These are phyloP conservation scores for Leptosphaerulina australis DNA, from an alignment of 2,329 filamentous ascomycete genomes.

Conservation along the genomic window DNA sequence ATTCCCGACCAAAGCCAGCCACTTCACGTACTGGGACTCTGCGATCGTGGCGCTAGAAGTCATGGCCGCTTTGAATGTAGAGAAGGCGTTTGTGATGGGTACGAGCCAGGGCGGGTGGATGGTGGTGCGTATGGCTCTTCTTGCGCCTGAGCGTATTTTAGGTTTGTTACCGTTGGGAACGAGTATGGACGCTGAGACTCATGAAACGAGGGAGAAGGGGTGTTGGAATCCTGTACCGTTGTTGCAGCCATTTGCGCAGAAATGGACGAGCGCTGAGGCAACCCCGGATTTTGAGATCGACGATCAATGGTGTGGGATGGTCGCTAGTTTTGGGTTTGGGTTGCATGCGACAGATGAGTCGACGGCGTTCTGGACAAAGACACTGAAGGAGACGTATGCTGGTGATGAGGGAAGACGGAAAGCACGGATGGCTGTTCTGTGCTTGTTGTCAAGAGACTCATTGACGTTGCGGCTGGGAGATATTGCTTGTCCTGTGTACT, in stretches of 20 bases:
- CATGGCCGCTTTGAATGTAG: conserved; percentile 6
- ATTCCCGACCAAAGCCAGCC: conserved; percentile 12
- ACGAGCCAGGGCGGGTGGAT: conserved; percentile 18
- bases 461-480: conserved; percentile 54
- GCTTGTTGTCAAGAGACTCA: conserved; percentile 55
- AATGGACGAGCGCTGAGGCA: conserved; percentile 48
- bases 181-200: conserved; percentile 58
- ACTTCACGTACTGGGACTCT: conserved; percentile 20
- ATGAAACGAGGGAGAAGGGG: conserved; percentile 51
- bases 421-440: conserved; percentile 56
- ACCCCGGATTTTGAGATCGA: conserved; percentile 53
- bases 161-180: conserved; percentile 61
- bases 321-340: conserved; percentile 56
- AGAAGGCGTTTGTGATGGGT: conserved; percentile 11
- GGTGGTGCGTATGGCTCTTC: conserved; percentile 13
- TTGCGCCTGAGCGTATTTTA: conserved; percentile 45
- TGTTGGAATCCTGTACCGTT: conserved; percentile 56
- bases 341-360: conserved; percentile 46
- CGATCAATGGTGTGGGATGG: conserved; percentile 53
- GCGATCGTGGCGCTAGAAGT: conserved; percentile 14
- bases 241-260: conserved; percentile 45
- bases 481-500: conserved; percentile 57
- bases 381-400: conserved; percentile 53
- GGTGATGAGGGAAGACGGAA: conserved; percentile 57
- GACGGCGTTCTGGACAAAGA: conserved; percentile 52